Percentiles rank a stretch among this genome's conserved stretches.
Evolutionary conservation across 129 eudicot genomes (phyloP).

Genomic region (Artemisia annua): DNA sequence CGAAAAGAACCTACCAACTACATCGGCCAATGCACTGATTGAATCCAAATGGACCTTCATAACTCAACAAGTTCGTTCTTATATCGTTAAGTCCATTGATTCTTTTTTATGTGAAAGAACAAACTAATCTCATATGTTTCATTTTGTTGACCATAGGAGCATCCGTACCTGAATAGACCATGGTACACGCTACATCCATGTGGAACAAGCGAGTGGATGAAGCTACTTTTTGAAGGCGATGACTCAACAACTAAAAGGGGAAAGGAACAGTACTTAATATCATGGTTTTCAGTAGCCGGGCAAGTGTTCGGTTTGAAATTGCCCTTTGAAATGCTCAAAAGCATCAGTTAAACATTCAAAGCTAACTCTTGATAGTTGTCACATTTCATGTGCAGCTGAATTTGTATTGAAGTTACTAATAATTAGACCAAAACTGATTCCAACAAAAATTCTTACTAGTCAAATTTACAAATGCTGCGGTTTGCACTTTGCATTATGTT

Average conservation of each 20-base stretch:
- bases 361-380: neutral
- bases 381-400: neutral
- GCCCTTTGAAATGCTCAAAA: conserved; percentile 58
- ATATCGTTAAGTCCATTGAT: conserved; percentile 2
- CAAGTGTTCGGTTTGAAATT: conserved; percentile 79
- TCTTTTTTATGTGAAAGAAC: neutral
- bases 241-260: conserved; percentile 20
- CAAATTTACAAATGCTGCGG: neutral
- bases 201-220: conserved; percentile 95
- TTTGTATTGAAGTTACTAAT: neutral
- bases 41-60: conserved; percentile 91
- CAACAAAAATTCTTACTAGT: neutral
- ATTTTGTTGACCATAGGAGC: conserved; percentile 50
- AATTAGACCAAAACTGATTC: neutral
- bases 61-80: conserved; percentile 65
- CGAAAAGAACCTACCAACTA: conserved; percentile 65
- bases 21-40: conserved; percentile 46
- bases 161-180: conserved; percentile 81
- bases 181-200: conserved; percentile 94
- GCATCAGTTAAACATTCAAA: neutral
- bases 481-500: neutral
- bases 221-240: conserved; percentile 50
- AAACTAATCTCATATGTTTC: neutral
- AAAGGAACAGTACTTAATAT: conserved; percentile 48
- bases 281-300: conserved; percentile 96